Evolutionary conservation across 73 alveolate species (phyloP), one percentile per base, ranked within the genome.

Genomic region (Effrenium voratum): DNA sequence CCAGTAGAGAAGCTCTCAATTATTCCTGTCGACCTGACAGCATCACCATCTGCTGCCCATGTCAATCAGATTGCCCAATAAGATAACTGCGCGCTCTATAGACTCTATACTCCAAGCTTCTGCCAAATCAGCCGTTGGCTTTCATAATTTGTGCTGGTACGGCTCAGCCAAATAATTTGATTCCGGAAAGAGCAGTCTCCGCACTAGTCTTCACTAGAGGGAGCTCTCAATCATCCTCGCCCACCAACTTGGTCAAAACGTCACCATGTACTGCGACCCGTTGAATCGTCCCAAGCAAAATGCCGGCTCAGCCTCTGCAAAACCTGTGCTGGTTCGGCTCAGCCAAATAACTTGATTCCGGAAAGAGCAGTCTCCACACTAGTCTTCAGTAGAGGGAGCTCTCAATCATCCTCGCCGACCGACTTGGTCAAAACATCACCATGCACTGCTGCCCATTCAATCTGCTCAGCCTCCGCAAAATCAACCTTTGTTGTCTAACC

Each of bases 331-430:
- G 28, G 28, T 15, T 55, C 55, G 55, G 94, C 83, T 59, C 94
- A 45, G 83, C 94, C 10, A 60, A 82, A 44, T 40, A 26, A 22
- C 16, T 86, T 86, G 95, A 88, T 88, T 88, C 95, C 95, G 95
- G 95, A 60, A 22, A 43, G 84, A 88, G 95, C 95, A 43, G 43
- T n/a, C 30, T 88, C 95, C 68, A 5, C 95, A 88, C 36, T 32
- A 2, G 36, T n/a, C 52, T 8, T 88, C 95, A 40, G 95, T 59
- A 88, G 95, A 88, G 95, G 95, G 95, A 88, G 95, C 95, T 88
- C 93, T 40, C 60, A 46, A 86, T 86, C 94, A 70, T 86, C 82
- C 68, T n/a, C 22, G 93, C 93, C 43, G 2, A n/a, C 0, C 36
- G 38, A n/a, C n/a, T n/a, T n/a, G n/a, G n/a, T n/a, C n/a, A 12